Conservation (phyloP, 768 basidiomycete species). For the Tricholoma saponaceum region DNA sequence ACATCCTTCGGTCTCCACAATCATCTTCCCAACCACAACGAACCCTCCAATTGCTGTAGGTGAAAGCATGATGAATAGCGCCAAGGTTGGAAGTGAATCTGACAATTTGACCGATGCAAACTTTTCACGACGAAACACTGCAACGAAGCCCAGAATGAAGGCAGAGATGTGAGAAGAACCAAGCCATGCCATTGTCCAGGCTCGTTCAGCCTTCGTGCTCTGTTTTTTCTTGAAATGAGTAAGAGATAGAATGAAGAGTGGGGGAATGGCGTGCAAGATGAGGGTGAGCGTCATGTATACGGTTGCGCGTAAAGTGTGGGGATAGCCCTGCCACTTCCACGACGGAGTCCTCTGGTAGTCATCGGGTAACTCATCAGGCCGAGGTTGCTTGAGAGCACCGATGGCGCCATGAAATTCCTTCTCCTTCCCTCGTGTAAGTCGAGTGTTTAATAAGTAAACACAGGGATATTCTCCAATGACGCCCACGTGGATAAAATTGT, state of each 20-base stretch:
- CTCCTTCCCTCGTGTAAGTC: not conserved
- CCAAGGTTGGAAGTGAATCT: not conserved
- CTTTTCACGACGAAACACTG: not conserved
- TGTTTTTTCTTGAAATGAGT: not conserved
- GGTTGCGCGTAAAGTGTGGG: not conserved
- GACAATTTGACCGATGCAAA: not conserved
- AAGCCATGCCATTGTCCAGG: not conserved
- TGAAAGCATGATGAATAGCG: not conserved
- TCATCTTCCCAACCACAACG: conserved; percentile 1
- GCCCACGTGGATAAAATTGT: not conserved
- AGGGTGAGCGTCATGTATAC: not conserved
- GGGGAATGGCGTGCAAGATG: not conserved
- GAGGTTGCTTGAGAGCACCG: not conserved
- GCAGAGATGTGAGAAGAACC: not conserved
- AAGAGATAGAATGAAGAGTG: not conserved
- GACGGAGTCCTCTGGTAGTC: not conserved
- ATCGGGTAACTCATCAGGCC: not conserved
- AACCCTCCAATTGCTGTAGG: not conserved
- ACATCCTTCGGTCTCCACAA: too few relatives aligned
- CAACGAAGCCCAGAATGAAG: not conserved
- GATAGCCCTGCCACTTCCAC: not conserved
- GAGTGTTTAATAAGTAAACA: not conserved
- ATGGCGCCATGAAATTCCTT: not conserved
- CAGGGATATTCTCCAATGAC: not conserved
- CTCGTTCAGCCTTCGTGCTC: not conserved